Evolutionary conservation across 2,329 filamentous ascomycete genomes (phyloP), one percentile per base, ranked within the genome.

Genomic region (Fusarium humuli): DNA sequence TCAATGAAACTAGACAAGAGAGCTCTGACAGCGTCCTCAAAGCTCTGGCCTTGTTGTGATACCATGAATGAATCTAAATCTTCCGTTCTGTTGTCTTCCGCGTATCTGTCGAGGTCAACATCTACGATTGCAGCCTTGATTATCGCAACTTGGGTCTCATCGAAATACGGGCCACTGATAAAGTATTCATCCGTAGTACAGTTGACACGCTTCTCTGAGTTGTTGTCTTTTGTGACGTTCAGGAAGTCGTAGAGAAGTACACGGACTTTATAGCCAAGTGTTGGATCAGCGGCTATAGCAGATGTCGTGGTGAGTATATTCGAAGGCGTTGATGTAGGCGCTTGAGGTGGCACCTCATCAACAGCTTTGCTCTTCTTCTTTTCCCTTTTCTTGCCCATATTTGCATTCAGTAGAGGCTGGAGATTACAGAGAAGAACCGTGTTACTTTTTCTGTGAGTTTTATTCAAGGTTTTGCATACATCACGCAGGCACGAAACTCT

Each of bases 201-300:
- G 27, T 45, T 59, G n/a, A 61, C 44, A 25, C 55, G 59, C 13
- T 60, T 45, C 23, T 59, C 13, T 7, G 54, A 59, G 18, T 49
- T 23, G 20, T 16, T 18, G 20, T 60, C 45, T 25, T 60, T 60
- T 3, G 10, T 40, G 4, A 52, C 20, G 13, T 40, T 52, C 16
- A 61, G 59, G 37, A 60, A 52, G 37, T 61, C 59, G 16, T 60
- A n/a, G 16, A 61, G 23, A 60, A 61, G 59, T 23, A 52, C 55
- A 22, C 55, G 37, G 16, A 44, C n/a, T 29, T 30, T 61, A 34
- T 52, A 60, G 7, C 55, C 45, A 45, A 60, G 55, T 32, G 40
- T 53, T 20, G 55, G 18, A 25, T 62, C 37, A 14, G 30, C 10
- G 13, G 27, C 30, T 29, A 41, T 27, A 50, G 54, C 23, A n/a